A percentile compares a stretch with the other conserved stretches of the same genome.
Conservation (phyloP, 129 eudicot species). For the Escallonia rubra region DNA sequence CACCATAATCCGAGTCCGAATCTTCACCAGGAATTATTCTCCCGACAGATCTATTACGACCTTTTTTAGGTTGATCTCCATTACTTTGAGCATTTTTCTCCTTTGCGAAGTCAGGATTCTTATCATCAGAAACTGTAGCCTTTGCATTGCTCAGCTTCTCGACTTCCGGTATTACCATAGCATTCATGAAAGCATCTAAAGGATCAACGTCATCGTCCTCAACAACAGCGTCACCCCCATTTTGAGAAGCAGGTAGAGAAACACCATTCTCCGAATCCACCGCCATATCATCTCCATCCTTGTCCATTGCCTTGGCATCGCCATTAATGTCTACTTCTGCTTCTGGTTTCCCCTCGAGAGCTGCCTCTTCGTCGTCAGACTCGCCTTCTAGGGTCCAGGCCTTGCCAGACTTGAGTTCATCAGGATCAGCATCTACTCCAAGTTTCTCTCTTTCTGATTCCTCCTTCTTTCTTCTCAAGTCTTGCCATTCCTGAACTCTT, state of each 20-base stretch:
- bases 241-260: slow-evolving; percentile 20
- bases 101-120: slow-evolving; percentile 20
- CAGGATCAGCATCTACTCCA: slow-evolving; percentile 33
- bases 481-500: slow-evolving; percentile 93
- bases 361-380: slow-evolving; percentile 80
- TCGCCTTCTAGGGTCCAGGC: slow-evolving; percentile 83
- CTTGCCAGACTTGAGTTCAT: slow-evolving; percentile 51
- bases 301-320: slow-evolving; percentile 23
- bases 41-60: slow-evolving; percentile 39
- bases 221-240: slow-evolving; percentile 24
- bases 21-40: slow-evolving; percentile 74
- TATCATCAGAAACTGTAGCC: slow-evolving; percentile 11
- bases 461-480: slow-evolving; percentile 66
- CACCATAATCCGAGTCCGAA: slow-evolving; percentile 56
- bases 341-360: slow-evolving; percentile 31
- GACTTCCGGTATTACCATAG: slow-evolving; percentile 80
- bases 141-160: slow-evolving; percentile 36
- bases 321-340: slow-evolving; percentile 48
- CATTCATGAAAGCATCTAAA: slow-evolving; percentile 75
- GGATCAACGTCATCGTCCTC: slow-evolving; percentile 77
- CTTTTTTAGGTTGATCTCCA: slow-evolving; percentile 29
- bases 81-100: slow-evolving; percentile 30
- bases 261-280: slow-evolving; percentile 33
- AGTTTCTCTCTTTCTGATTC: slow-evolving; percentile 61
- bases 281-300: slow-evolving; percentile 28